Evolutionary conservation across 257 asterid species (phyloP).

Genomic region (Solanum chmielewskii): DNA sequence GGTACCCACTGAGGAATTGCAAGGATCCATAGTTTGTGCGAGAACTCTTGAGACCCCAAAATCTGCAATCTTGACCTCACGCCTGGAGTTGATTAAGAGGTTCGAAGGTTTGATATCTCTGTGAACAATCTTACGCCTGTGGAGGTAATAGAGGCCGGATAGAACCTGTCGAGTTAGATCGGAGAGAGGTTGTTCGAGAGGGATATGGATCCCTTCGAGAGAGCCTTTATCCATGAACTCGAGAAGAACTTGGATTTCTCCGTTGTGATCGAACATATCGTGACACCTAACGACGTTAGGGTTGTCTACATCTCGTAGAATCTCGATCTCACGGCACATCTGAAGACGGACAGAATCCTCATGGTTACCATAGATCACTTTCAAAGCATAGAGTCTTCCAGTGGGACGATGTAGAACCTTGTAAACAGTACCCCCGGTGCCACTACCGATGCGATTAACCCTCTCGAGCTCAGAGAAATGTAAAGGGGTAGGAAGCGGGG

Average conservation of each 20-base stretch:
- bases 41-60: slow-evolving; percentile 69
- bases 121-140: slow-evolving; percentile 70
- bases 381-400: slow-evolving; percentile 52
- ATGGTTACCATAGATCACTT: slow-evolving; percentile 76
- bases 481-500: slow-evolving; percentile 14
- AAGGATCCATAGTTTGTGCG: slow-evolving; percentile 86
- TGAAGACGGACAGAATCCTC: slow-evolving; percentile 65
- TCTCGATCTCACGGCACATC: slow-evolving; percentile 89
- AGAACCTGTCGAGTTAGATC: slow-evolving; percentile 68
- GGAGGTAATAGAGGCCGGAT: slow-evolving; percentile 59
- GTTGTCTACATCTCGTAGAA: slow-evolving; percentile 78
- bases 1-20: slow-evolving; percentile 85
- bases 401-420: slow-evolving; percentile 78
- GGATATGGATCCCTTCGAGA: slow-evolving; percentile 51
- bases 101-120: slow-evolving; percentile 88
- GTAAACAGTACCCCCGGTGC: slow-evolving; percentile 88
- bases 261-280: slow-evolving; percentile 64
- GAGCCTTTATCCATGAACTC: slow-evolving; percentile 82
- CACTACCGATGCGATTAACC: slow-evolving; percentile 72
- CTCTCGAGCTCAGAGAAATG: slow-evolving; percentile 70
- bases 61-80: slow-evolving; percentile 68
- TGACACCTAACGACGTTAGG: slow-evolving; percentile 72
- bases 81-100: slow-evolving; percentile 41
- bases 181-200: slow-evolving; percentile 48
- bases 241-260: slow-evolving; percentile 69